Evolutionary conservation across 2,329 filamentous ascomycete genomes (phyloP), one percentile per base, ranked within the genome.

Genomic region (Lachnellula hyalina): DNA sequence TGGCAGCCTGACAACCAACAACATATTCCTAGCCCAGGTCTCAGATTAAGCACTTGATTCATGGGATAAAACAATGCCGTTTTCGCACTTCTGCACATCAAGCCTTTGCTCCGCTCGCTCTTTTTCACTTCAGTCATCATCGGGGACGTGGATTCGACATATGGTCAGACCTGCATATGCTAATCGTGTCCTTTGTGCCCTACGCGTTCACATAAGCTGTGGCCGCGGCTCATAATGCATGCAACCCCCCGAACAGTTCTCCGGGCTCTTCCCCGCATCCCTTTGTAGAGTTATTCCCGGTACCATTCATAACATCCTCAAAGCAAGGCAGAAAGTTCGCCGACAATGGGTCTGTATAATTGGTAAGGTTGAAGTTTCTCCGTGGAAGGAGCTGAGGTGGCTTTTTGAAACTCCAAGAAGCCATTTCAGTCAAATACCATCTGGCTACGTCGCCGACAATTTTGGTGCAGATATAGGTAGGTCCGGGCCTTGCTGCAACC

Each of bases 21-120:
- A 32, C 8, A 32, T 32, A 32, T 32, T 32, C 28, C 8, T 11
- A 32, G 28, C 28, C 28, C 28, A 11, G 9, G 28, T 32, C 28
- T 32, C 28, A 32, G 8, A 36, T 19, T 15, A n/a, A 11, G 12
- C 15, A 15, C 6, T 35, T 32, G 46, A 48, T 28, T 34, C 28
- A 35, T 48, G 46, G 46, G 47, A 49, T 49, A 49, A 32, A 32
- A 19, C 28, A 15, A 49, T 49, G 28, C 34, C 41, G n/a, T 44
- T 19, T 12, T 19, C 19, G 28, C 9, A 11, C 28, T 11, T 11
- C 28, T 32, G 28, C 28, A 32, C 28, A 32, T 32, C 28, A 32
- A 32, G 28, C 2, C 28, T 44, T 6, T 17, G n/a, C 40, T 11
- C 17, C 40, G 40, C 40, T 21, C 40, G 9, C 40, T 44, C n/a